phyloP scores from a whole-genome alignment of 352 stramenopile species.

The Albugo candida region DNA sequence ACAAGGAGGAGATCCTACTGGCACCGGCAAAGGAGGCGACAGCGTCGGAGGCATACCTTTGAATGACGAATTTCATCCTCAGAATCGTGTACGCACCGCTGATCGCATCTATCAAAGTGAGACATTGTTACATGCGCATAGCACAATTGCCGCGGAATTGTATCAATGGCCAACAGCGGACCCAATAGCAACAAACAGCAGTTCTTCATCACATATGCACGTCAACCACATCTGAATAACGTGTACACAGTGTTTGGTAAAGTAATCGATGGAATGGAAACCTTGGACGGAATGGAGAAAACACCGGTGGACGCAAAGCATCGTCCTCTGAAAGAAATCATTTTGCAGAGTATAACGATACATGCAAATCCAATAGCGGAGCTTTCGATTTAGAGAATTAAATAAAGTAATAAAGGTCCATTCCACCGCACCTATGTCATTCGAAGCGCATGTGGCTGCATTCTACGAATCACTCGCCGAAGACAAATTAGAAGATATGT shows the following conservation, averaged over 20 bases:
- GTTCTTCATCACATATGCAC: slow-evolving; percentile 97
- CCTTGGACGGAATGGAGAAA: slow-evolving; percentile 94
- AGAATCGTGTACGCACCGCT: slow-evolving; percentile 34
- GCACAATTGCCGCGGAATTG: slow-evolving; percentile 79
- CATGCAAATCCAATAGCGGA: slow-evolving; percentile 86
- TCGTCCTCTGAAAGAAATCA: slow-evolving; percentile 75
- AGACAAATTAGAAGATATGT: slow-evolving; percentile 1
- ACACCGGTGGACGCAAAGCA: slow-evolving; percentile 82
- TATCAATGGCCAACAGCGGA: slow-evolving; percentile 85
- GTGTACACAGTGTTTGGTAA: slow-evolving; percentile 94
- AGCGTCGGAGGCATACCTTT: slow-evolving; percentile 82
- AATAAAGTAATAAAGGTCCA: background rate
- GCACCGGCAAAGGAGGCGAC: slow-evolving; percentile 78
- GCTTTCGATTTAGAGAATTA: slow-evolving; percentile 11
- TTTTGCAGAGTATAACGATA: slow-evolving; percentile 77
- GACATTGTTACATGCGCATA: slow-evolving; percentile 5
- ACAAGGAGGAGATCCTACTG: slow-evolving; percentile 80
- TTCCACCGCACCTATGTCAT: background rate
- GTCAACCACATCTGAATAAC: slow-evolving; percentile 95
- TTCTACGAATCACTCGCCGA: background rate
- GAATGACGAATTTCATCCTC: slow-evolving; percentile 83
- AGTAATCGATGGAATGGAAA: slow-evolving; percentile 91
- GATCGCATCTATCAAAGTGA: background rate
- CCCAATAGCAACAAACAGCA: slow-evolving; percentile 88
- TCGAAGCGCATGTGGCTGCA: background rate